These are phyloP conservation scores for Blastocystis sp. DNA, from an alignment of 352 stramenopile species.

Conservation along the genomic window DNA sequence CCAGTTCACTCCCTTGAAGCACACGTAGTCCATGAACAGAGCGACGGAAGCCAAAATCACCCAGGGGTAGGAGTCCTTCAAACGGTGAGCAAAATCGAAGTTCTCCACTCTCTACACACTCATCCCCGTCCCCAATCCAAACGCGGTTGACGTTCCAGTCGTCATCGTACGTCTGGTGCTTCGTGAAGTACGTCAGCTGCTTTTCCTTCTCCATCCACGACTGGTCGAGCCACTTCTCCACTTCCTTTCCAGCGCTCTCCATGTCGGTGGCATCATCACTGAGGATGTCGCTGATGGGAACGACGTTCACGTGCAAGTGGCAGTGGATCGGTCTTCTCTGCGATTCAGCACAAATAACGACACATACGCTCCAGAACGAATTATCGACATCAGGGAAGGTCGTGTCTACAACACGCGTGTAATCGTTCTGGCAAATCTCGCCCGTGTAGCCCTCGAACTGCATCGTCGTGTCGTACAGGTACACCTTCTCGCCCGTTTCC, in stretches of 20 bases:
- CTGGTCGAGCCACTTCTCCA: slow-evolving; percentile 40
- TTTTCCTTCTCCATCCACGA: slow-evolving; percentile 62
- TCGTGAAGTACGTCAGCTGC: slow-evolving; percentile 62
- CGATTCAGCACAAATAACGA: neutral
- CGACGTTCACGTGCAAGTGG: slow-evolving; percentile 55
- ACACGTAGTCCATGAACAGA: neutral
- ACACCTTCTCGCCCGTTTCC: slow-evolving; percentile 40
- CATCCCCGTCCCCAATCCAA: neutral
- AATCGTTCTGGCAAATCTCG: slow-evolving; percentile 48
- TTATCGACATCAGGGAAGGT: slow-evolving; percentile 60
- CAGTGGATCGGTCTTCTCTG: slow-evolving; percentile 36
- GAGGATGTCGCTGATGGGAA: slow-evolving; percentile 33
- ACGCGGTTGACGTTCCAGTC: slow-evolving; percentile 45
- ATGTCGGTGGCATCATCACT: neutral
- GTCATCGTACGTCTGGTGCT: slow-evolving; percentile 58
- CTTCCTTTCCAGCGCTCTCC: slow-evolving; percentile 7
- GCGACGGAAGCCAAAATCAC: neutral
- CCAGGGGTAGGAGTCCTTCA: slow-evolving; percentile 28
- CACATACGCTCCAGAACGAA: slow-evolving; percentile 16
- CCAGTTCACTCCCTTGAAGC: neutral
- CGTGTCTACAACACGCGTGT: slow-evolving; percentile 29
- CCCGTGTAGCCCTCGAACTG: slow-evolving; percentile 66
- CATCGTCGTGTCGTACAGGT: slow-evolving; percentile 64
- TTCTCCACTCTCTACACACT: slow-evolving; percentile 46
- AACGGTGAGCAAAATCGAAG: slow-evolving; percentile 44